phyloP scores from a whole-genome alignment of 371 early-diverging fungal species.

The Mortierella sp. region DNA sequence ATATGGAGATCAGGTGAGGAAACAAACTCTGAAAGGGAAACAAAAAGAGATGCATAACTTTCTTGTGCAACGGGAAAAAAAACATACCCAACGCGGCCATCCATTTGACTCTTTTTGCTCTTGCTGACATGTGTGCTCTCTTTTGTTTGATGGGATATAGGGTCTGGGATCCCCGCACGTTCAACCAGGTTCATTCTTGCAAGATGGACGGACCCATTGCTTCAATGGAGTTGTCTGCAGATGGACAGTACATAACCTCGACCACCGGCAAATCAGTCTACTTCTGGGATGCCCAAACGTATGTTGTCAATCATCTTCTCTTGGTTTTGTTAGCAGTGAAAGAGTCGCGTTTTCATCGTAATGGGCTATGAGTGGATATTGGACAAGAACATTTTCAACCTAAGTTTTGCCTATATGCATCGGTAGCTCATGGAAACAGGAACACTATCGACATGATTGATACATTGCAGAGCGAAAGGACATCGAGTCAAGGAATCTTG shows the following conservation, averaged over 20 bases:
- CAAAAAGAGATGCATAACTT: background rate
- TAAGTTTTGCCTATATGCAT: background rate
- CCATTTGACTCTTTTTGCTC: background rate
- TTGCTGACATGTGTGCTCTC: background rate
- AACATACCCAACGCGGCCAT: background rate
- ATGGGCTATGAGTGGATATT: background rate
- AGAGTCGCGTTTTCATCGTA: background rate
- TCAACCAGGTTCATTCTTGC: conserved; percentile 70
- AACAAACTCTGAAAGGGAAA: conserved; percentile 20
- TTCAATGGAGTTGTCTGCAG: conserved; percentile 77
- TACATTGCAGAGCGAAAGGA: background rate
- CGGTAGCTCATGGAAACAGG: background rate
- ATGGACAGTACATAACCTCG: conserved; percentile 76
- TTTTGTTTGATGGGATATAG: conserved; percentile 36
- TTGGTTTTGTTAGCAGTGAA: background rate
- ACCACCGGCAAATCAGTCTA: conserved; percentile 81
- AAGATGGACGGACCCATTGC: conserved; percentile 74
- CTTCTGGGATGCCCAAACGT: conserved; percentile 82
- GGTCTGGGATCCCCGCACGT: conserved; percentile 82
- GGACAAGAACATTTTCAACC: background rate
- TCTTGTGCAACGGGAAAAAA: background rate
- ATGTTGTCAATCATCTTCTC: conserved; percentile 27
- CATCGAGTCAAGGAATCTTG: background rate
- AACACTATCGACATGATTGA: background rate
- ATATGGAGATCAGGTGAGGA: conserved; percentile 65